A percentile compares a stretch with the other conserved stretches of the same genome.
These are phyloP conservation scores for Penicillium daleae DNA, from an alignment of 495 filamentous ascomycete genomes.

Conservation along the genomic window DNA sequence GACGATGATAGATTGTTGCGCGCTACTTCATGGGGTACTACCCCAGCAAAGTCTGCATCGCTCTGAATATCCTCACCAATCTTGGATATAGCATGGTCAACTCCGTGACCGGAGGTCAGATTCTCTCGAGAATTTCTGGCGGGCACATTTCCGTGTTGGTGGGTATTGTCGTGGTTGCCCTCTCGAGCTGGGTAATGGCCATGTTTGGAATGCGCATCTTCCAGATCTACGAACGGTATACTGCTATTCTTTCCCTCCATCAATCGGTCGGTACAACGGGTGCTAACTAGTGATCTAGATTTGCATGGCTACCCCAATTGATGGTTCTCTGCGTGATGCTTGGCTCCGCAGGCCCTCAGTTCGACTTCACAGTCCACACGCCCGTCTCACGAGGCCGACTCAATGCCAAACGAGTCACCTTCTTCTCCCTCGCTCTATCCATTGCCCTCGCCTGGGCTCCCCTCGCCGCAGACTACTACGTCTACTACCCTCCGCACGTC, in stretches of 20 bases:
- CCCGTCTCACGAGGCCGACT: conserved; percentile 43
- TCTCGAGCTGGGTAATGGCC: conserved; percentile 65
- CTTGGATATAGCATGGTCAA: conserved; percentile 71
- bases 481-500: conserved; percentile 58
- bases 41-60: conserved; percentile 68
- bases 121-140: conserved; percentile 61
- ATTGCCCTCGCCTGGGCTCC: conserved; percentile 58
- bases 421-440: conserved; percentile 64
- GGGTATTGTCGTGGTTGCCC: conserved; percentile 68
- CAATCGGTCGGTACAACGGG: background rate
- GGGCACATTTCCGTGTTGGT: conserved; percentile 64
- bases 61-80: conserved; percentile 71
- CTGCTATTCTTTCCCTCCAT: background rate
- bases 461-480: conserved; percentile 59
- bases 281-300: conserved; percentile 40
- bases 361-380: conserved; percentile 57
- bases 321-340: conserved; percentile 68
- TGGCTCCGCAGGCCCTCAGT: conserved; percentile 67
- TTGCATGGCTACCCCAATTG: conserved; percentile 70
- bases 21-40: conserved; percentile 81
- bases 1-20: conserved; percentile 59
- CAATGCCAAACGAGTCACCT: conserved; percentile 63
- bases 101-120: conserved; percentile 55
- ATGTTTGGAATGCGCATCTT: conserved; percentile 77
- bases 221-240: conserved; percentile 65